phyloP scores from a whole-genome alignment of 805 yeast genomes.

The Barnettozyma pratensis region DNA sequence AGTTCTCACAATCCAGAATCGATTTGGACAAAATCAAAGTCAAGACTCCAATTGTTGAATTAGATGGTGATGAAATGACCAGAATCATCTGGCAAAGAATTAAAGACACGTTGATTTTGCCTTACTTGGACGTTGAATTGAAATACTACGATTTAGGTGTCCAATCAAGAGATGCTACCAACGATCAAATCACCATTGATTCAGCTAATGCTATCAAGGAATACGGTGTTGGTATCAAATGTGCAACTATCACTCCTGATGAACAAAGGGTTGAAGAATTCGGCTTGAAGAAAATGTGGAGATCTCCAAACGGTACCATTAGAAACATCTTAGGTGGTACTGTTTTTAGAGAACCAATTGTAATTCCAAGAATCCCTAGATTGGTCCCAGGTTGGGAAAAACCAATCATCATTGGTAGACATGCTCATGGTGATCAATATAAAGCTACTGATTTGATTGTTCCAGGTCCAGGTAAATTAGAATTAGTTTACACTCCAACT shows the following conservation, averaged over 20 bases:
- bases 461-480: conserved; percentile 62
- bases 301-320: conserved; percentile 80
- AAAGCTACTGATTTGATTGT: conserved; percentile 72
- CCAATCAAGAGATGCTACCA: conserved; percentile 61
- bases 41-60: conserved; percentile 67
- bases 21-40: conserved; percentile 56
- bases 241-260: conserved; percentile 85
- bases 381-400: conserved; percentile 76
- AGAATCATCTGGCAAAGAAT: conserved; percentile 77
- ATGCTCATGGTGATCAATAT: conserved; percentile 81
- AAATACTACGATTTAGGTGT: conserved; percentile 74
- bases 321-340: conserved; percentile 80
- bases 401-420: conserved; percentile 83
- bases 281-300: conserved; percentile 73
- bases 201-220: conserved; percentile 72
- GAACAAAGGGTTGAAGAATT: conserved; percentile 76
- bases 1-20: conserved; percentile 18
- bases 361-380: conserved; percentile 72
- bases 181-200: conserved; percentile 70
- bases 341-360: conserved; percentile 80
- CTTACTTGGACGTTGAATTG: conserved; percentile 67
- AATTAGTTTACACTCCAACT: conserved; percentile 60
- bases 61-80: conserved; percentile 87
- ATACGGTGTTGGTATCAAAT: conserved; percentile 77
- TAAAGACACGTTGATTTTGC: conserved; percentile 60